Conservation (phyloP, 805 yeast genomes). For the Pachysolen tannophilus region DNA sequence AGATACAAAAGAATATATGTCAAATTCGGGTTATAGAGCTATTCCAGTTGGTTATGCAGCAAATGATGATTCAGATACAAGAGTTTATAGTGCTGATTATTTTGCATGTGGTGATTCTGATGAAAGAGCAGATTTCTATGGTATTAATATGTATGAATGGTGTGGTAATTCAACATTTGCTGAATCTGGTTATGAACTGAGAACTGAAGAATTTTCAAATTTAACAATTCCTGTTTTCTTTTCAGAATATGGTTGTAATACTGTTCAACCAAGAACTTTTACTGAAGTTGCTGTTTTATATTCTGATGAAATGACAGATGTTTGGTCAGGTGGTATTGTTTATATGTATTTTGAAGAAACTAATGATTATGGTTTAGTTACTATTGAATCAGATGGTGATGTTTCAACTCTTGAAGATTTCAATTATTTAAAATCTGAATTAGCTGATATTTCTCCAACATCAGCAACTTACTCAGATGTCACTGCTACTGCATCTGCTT, state of each 20-base stretch:
- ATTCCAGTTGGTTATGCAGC: slow-evolving; percentile 83
- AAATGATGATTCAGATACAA: slow-evolving; percentile 61
- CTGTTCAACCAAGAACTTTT: slow-evolving; percentile 61
- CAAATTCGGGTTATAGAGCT: slow-evolving; percentile 47
- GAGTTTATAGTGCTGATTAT: slow-evolving; percentile 64
- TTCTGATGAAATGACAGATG: slow-evolving; percentile 64
- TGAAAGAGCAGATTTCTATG: slow-evolving; percentile 70
- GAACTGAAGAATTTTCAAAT: slow-evolving; percentile 58
- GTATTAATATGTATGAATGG: slow-evolving; percentile 89
- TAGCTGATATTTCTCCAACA: slow-evolving; percentile 46
- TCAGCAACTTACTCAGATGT: slow-evolving; percentile 31
- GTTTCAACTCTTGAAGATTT: slow-evolving; percentile 59
- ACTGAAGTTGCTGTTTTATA: slow-evolving; percentile 62
- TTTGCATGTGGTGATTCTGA: slow-evolving; percentile 66
- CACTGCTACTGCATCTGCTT: slow-evolving; percentile 32
- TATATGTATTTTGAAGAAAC: slow-evolving; percentile 77
- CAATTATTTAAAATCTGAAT: slow-evolving; percentile 52
- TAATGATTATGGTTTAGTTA: slow-evolving; percentile 69
- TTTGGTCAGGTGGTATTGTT: slow-evolving; percentile 88
- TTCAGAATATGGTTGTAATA: slow-evolving; percentile 80
- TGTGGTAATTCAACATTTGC: slow-evolving; percentile 58
- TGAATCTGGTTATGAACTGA: slow-evolving; percentile 55
- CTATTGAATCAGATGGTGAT: slow-evolving; percentile 33
- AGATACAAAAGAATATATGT: slow-evolving; percentile 65
- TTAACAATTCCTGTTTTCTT: slow-evolving; percentile 68